phyloP scores from a whole-genome alignment of 345 rosid species.

The thale cress (Arabidopsis thaliana) region TAIR10.1 NC_003076.8:25367501-25368000 shows the following conservation, averaged over 20 bases:
- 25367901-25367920: too few species aligned
- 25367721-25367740: slow-evolving; percentile 78
- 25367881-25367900: too few species aligned
- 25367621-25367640: not conserved
- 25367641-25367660: slow-evolving; percentile 54
- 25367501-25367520: slow-evolving; percentile 85
- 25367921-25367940: slow-evolving; percentile 42
- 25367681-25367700: slow-evolving; percentile 62
- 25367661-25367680: slow-evolving; percentile 86
- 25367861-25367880: slow-evolving; percentile 65
- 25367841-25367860: slow-evolving; percentile 77
- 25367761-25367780: slow-evolving; percentile 77
- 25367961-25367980: slow-evolving; percentile 93
- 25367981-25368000: slow-evolving; percentile 75
- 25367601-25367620: not conserved
- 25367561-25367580: not conserved
- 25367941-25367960: slow-evolving; percentile 82
- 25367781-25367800: slow-evolving; percentile 94
- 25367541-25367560: slow-evolving; percentile 44
- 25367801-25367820: slow-evolving; percentile 82
- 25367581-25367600: not conserved
- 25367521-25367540: slow-evolving; percentile 86
- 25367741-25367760: slow-evolving; percentile 90
- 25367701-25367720: slow-evolving; percentile 81
- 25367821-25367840: slow-evolving; percentile 86